Conservation (phyloP, 805 yeast genomes). For the Saturnispora serradocipensis region DNA sequence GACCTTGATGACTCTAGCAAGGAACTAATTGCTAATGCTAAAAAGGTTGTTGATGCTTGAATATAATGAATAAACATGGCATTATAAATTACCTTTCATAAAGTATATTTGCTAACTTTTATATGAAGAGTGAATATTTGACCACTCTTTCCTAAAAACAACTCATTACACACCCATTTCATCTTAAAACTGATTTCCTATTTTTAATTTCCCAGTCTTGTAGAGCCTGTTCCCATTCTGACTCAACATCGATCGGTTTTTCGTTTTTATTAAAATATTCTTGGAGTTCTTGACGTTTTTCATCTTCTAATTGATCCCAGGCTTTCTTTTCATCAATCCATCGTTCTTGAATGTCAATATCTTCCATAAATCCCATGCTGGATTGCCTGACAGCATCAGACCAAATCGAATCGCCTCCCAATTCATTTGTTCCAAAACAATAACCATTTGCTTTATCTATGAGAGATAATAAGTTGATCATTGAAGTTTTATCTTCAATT, state of each 20-base stretch:
- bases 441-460: conserved; percentile 93
- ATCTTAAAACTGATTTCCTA: conserved; percentile 10
- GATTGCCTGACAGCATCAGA: conserved; percentile 82
- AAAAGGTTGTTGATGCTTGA: conserved; percentile 8
- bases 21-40: conserved; percentile 18
- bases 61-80: background rate
- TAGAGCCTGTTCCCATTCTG: conserved; percentile 62
- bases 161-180: background rate
- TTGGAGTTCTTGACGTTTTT: conserved; percentile 33
- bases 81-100: background rate
- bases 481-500: conserved; percentile 83
- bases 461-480: conserved; percentile 70
- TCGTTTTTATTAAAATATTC: conserved; percentile 27
- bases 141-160: background rate
- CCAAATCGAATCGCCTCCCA: conserved; percentile 98
- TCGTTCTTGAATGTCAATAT: conserved; percentile 80
- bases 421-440: conserved; percentile 82
- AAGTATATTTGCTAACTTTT: background rate
- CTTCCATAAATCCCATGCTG: conserved; percentile 44
- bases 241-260: conserved; percentile 45
- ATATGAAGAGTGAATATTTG: background rate
- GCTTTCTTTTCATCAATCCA: conserved; percentile 82
- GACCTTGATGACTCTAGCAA: conserved; percentile 4
- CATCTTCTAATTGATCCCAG: conserved; percentile 58
- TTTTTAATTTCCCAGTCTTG: conserved; percentile 44